Evolutionary conservation across 257 asterid genomes (phyloP), one percentile per base, ranked within the genome.

Genomic region (Anisodus acutangulus): DNA sequence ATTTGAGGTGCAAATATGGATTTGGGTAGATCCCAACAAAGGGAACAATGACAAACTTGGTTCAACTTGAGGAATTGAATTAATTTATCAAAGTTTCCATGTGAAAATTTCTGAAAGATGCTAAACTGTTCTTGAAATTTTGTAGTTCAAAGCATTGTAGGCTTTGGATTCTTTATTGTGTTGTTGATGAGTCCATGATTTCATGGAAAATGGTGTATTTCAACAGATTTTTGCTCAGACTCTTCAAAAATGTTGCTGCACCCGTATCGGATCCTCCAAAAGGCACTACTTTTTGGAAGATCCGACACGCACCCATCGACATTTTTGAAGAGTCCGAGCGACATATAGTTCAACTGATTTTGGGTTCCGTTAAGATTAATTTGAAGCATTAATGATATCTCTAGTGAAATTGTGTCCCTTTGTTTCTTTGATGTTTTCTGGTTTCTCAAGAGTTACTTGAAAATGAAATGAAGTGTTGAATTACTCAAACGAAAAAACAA

Each of bases 21-120:
- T 43, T 17, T 35, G 35, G 57, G 16, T 70, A 70, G 79, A 70
- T 43, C 7, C 37, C 37, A 70, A 35, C 3, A 17, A 17, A 70
- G 57, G 79, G 15, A 70, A 70, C 16, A 70, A 49, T 43, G 35
- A n/a, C 2, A 70, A 70, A 70, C 55, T 70, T 70, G 55, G 55
- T 70, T 17, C 19, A 67, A 39, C 26, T 39, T 39, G 76, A 15
- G 76, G 6, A 68, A 37, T 12, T 69, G 80, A 72, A 47, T 41
- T 45, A 45, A 47, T 47, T 9, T 43, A 70, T 70, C 37, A 11
- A 9, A 8, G 15, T 69, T 69, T 69, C 19, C 6, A 9, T 15
- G 16, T 43, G 79, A 17, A 70, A 70, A 43, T 70, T 45, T 70
- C 55, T 70, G 55, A 43, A n/a, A 9, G 78, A 68, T 39, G 79